These are phyloP conservation scores for Geranomyces variabilis DNA, from an alignment of 192 early-diverging fungal genomes.

Conservation along the genomic window DNA sequence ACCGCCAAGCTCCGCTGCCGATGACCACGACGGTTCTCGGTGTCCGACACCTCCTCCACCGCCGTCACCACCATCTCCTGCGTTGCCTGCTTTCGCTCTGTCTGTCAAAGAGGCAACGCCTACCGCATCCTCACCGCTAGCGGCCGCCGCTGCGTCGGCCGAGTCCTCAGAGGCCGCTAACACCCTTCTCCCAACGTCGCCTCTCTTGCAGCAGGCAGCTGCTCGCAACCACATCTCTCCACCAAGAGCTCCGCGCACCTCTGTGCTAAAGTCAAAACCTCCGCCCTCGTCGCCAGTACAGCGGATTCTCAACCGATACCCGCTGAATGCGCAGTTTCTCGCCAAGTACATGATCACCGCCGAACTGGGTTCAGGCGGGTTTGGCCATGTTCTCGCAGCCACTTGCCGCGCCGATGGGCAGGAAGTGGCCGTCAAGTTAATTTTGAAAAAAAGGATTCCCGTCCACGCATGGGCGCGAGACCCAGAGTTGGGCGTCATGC, in stretches of 20 bases:
- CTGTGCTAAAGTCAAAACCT: background rate
- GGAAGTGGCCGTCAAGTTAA: conserved; percentile 79
- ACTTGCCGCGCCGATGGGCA: conserved; percentile 48
- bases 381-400: conserved; percentile 70
- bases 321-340: conserved; percentile 30
- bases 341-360: conserved; percentile 32
- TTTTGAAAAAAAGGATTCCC: conserved; percentile 51
- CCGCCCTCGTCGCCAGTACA: conserved; percentile 12
- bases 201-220: background rate
- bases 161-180: background rate
- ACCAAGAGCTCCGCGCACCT: background rate
- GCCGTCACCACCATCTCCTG: conserved; percentile 10
- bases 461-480: conserved; percentile 47
- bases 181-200: background rate
- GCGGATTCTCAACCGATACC: conserved; percentile 29
- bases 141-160: background rate
- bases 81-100: background rate
- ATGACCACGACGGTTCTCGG: background rate
- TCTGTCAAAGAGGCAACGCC: conserved; percentile 2
- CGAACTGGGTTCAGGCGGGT: conserved; percentile 72
- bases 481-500: conserved; percentile 48
- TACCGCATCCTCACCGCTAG: background rate
- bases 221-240: background rate
- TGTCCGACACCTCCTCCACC: background rate
- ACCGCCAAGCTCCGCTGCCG: background rate